Percentiles rank a stretch among this genome's conserved stretches.
These are phyloP conservation scores for Drosera capensis DNA, from an alignment of 148 eudicot species.

Conservation along the genomic window DNA sequence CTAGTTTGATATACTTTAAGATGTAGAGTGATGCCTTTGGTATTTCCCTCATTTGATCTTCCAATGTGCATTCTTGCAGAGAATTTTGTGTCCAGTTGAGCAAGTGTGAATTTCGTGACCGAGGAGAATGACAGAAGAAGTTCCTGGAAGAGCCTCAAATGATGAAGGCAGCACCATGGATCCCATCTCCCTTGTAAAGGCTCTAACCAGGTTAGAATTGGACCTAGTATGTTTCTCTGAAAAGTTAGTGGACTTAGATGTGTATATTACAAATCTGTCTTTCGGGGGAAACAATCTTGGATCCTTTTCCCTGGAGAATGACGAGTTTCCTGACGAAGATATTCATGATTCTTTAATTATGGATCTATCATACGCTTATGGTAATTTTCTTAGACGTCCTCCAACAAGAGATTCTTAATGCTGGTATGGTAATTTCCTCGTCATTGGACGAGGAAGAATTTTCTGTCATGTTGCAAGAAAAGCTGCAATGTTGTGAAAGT, in stretches of 20 bases:
- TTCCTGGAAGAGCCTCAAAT: constrained; percentile 4
- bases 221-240: constrained; percentile 62
- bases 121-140: too few relatives aligned
- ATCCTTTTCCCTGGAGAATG: constrained; percentile 26
- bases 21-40: too few relatives aligned
- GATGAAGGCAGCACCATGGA: constrained; percentile 12
- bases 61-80: too few relatives aligned
- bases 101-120: too few relatives aligned
- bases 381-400: constrained; percentile 34
- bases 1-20: too few relatives aligned
- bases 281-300: constrained; percentile 37
- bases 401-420: constrained; percentile 22
- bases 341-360: constrained; percentile 40
- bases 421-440: constrained; percentile 23
- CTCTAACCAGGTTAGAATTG: constrained; percentile 34
- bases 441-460: constrained; percentile 23
- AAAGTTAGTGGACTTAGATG: constrained; percentile 60
- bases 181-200: constrained; percentile 15
- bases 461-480: constrained; percentile 20
- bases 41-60: too few relatives aligned
- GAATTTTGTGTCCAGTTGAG: too few relatives aligned
- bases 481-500: constrained; percentile 37
- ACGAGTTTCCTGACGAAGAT: constrained; percentile 22
- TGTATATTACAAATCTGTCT: constrained; percentile 36
- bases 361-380: constrained; percentile 50